Conservation (phyloP, 1,284 basidiomycete species). For the Neonothopanus nambi region DNA sequence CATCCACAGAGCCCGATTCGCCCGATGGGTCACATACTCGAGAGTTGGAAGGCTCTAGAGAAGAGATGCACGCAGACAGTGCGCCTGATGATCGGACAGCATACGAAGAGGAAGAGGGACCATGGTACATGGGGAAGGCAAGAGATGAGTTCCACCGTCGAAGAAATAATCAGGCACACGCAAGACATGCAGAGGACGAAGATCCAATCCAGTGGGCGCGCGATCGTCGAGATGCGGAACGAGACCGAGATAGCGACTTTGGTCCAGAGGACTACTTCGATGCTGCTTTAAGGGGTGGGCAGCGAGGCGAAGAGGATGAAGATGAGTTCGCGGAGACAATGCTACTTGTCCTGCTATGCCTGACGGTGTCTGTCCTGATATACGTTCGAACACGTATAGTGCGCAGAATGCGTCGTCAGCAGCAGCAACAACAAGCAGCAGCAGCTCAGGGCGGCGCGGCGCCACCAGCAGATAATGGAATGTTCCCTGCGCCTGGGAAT, state of each 20-base stretch:
- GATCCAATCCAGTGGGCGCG: conserved; percentile 82
- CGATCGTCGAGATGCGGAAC: conserved; percentile 67
- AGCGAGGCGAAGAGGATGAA: conserved; percentile 56
- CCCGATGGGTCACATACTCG: conserved; percentile 22
- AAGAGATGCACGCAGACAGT: not conserved
- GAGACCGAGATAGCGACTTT: conserved; percentile 70
- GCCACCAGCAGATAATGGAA: conserved; percentile 34
- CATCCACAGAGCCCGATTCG: not conserved
- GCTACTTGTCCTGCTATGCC: conserved; percentile 64
- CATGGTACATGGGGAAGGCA: conserved; percentile 81
- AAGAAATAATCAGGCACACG: conserved; percentile 40
- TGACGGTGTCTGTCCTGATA: conserved; percentile 65
- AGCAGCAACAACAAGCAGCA: conserved; percentile 37
- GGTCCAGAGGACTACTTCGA: conserved; percentile 83
- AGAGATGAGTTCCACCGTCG: conserved; percentile 69
- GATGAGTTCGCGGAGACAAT: conserved; percentile 76
- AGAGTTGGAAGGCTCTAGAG: conserved; percentile 31
- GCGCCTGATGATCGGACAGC: conserved; percentile 20
- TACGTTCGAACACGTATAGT: conserved; percentile 73
- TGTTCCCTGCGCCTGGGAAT: conserved; percentile 65
- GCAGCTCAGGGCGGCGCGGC: not conserved
- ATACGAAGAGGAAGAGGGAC: conserved; percentile 52
- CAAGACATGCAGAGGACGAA: conserved; percentile 41
- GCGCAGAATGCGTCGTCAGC: conserved; percentile 62
- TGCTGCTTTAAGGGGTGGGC: conserved; percentile 56